Evolutionary conservation across 192 early-diverging fungal species (phyloP).

Genomic region (Umbelopsis isabellina): DNA sequence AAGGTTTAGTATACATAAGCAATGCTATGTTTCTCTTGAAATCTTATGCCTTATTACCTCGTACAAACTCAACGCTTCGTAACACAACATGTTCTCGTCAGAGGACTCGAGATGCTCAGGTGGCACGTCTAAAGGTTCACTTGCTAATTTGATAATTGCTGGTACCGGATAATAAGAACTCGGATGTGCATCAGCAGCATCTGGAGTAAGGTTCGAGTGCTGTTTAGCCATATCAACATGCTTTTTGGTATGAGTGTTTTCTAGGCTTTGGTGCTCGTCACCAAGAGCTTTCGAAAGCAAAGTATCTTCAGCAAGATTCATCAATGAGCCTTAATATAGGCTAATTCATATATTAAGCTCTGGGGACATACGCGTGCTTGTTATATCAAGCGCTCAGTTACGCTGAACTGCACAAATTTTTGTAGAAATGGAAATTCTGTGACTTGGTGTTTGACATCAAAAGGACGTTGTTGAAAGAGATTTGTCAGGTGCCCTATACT

Average conservation of each 20-base stretch:
- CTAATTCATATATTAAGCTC: not conserved
- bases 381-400: not conserved
- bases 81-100: constrained; percentile 11
- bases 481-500: not conserved
- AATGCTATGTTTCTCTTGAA: not conserved
- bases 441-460: not conserved
- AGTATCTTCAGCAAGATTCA: constrained; percentile 11
- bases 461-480: not conserved
- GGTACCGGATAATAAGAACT: constrained; percentile 13
- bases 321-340: not conserved
- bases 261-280: not conserved
- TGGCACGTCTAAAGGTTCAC: not conserved
- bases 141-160: not conserved
- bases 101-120: not conserved
- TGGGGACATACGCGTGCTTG: not conserved
- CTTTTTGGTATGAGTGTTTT: not conserved
- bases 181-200: not conserved
- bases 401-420: not conserved
- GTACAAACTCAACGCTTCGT: not conserved
- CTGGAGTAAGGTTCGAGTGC: not conserved
- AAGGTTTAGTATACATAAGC: not conserved
- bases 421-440: not conserved
- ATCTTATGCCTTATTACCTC: not conserved
- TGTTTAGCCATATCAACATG: not conserved
- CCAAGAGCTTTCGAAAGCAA: not conserved